These are phyloP conservation scores for Psilocybe azurescens DNA, from an alignment of 768 basidiomycete genomes.

Conservation along the genomic window DNA sequence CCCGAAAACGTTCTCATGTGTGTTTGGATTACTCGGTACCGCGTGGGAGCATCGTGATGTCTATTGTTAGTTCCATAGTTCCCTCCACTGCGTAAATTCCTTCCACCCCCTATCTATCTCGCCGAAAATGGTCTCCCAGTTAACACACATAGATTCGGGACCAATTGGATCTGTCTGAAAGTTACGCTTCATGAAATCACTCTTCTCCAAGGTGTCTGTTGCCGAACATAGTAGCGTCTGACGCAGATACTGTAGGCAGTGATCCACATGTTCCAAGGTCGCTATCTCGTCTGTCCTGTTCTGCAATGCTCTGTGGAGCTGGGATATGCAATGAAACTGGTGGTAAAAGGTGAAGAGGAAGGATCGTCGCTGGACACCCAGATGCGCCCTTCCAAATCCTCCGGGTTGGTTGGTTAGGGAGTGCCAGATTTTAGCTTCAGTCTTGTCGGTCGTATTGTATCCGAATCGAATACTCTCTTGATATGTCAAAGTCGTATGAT, in stretches of 20 bases:
- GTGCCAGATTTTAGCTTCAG: background rate
- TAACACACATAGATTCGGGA: background rate
- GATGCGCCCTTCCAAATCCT: background rate
- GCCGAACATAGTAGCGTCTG: slow-evolving; percentile 11
- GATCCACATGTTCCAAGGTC: slow-evolving; percentile 6
- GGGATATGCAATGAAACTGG: slow-evolving; percentile 6
- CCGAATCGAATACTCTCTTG: slow-evolving; percentile 7
- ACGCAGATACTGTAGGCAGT: slow-evolving; percentile 9
- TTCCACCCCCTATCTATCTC: background rate
- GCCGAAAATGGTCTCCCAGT: slow-evolving; percentile 3
- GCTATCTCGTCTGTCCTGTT: background rate
- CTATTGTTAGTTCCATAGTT: background rate
- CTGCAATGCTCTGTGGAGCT: background rate
- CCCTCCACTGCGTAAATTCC: slow-evolving; percentile 3
- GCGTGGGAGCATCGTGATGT: background rate
- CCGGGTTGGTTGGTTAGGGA: background rate
- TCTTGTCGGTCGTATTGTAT: background rate
- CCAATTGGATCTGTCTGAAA: slow-evolving; percentile 1
- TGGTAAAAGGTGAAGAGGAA: slow-evolving; percentile 11
- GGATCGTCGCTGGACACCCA: background rate
- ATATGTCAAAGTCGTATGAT: background rate
- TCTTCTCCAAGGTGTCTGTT: background rate
- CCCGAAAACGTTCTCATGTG: too few species aligned
- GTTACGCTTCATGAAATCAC: slow-evolving; percentile 7
- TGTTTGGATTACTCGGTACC: background rate